Base-by-base conservation (phyloP, 441 rosid genomes). In the Manihot esculenta region DNA sequence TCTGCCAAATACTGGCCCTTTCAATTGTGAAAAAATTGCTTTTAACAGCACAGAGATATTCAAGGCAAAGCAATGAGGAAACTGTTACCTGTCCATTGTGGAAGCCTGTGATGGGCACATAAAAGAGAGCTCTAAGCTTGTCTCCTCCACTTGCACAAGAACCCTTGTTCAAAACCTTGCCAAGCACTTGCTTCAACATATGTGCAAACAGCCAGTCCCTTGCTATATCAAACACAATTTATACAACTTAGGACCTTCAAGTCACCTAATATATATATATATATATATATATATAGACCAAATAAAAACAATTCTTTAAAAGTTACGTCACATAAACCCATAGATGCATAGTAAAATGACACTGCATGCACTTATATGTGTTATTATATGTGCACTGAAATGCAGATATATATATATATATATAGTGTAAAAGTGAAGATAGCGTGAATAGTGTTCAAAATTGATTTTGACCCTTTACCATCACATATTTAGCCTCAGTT, bases 141-240 rank as follows among this genome's bases (percentile, higher is more conserved):
- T 74, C 75, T 21, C 75, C 76, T 58, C 62, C 79, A 79, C 62
- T 76, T 44, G 54, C 73, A 54, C 68, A 48, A 48, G 76, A 55
- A 15, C 74, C 78, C 66, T 69, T 70, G 49, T 51, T 73, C 14
- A 79, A 70, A 58, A 74, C 70, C 80, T 82, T 84, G 65, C 81
- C 76, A 62, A 84, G 30, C 38, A 77, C 86, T 71, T 84, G 85
- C 83, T 79, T 89, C 83, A 85, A 82, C 89, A 88, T 89, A n/a
- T 49, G 30, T 65, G 30, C 15, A 4, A 45, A 20, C 26, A 50
- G n/a, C 69, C 57, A 47, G 23, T 9, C 6, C 55, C 68, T 17
- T 57, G 1, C 23, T 27, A 48, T 18, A 17, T 23, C 15, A 65
- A 49, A 30, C 24, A 5, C n/a, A 27, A 65, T n/a, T 64, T 10